A percentile compares a stretch with the other conserved stretches of the same genome.
Evolutionary conservation across 2,329 filamentous ascomycete species (phyloP).

Genomic region (Bipolaris oryzae): DNA sequence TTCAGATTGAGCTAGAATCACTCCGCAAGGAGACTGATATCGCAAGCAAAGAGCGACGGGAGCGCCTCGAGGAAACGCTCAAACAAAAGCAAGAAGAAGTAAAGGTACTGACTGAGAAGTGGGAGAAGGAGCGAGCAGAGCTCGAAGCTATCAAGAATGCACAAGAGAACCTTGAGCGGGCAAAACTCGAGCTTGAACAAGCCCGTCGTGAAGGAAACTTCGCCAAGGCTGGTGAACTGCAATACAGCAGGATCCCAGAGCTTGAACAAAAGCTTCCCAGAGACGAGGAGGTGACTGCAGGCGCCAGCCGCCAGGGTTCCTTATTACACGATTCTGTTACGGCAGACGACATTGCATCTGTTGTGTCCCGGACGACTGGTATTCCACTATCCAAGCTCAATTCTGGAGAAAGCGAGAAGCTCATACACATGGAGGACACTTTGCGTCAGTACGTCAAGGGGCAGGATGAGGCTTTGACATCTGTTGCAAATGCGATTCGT

Average conservation of each 20-base stretch:
- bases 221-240: constrained; percentile 84
- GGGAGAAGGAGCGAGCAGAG: constrained; percentile 87
- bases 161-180: constrained; percentile 86
- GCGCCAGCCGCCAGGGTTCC: constrained; percentile 53
- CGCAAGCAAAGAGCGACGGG: constrained; percentile 82
- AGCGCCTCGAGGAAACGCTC: constrained; percentile 80
- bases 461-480: constrained; percentile 90
- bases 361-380: constrained; percentile 89
- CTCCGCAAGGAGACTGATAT: constrained; percentile 92
- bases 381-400: constrained; percentile 94
- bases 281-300: constrained; percentile 60
- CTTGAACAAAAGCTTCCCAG: constrained; percentile 80
- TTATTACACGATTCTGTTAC: constrained; percentile 95
- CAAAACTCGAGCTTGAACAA: constrained; percentile 82
- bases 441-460: constrained; percentile 84
- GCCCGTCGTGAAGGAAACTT: constrained; percentile 90
- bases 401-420: constrained; percentile 89
- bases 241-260: constrained; percentile 83
- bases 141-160: constrained; percentile 86
- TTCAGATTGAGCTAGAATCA: constrained; percentile 95
- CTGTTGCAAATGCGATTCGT: constrained; percentile 89
- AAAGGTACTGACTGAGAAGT: constrained; percentile 75
- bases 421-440: constrained; percentile 94
- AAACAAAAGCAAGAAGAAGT: constrained; percentile 79
- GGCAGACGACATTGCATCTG: constrained; percentile 88